Conservation (phyloP, 1,284 basidiomycete species). For the Phaffia rhodozyma region DNA sequence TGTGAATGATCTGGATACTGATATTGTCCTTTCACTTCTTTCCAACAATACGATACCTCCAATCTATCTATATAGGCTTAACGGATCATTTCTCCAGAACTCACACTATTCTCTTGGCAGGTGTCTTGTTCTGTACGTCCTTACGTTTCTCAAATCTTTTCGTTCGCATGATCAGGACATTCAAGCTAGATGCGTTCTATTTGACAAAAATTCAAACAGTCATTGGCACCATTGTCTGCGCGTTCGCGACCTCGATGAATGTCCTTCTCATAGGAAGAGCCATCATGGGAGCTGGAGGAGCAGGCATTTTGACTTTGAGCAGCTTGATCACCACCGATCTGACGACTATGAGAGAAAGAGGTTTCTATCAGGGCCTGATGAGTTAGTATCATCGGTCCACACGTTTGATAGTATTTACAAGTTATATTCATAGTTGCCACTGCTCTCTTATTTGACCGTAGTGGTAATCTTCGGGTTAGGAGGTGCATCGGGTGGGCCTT, state of each 20-base stretch:
- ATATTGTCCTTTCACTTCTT: background rate
- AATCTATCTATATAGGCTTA: background rate
- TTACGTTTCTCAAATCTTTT: background rate
- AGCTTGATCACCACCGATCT: constrained; percentile 35
- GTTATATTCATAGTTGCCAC: background rate
- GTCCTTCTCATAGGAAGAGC: constrained; percentile 30
- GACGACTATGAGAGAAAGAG: constrained; percentile 33
- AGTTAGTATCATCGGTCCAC: constrained; percentile 1
- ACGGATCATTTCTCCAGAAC: background rate
- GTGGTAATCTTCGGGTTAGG: constrained; percentile 34
- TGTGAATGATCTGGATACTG: background rate
- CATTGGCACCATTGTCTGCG: constrained; percentile 30
- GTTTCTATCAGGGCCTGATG: constrained; percentile 32
- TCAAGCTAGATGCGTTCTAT: background rate
- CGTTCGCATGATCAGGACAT: background rate
- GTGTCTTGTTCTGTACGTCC: background rate
- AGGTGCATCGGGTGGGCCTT: constrained; percentile 31
- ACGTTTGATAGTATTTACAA: no score
- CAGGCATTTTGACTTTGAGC: constrained; percentile 33
- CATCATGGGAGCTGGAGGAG: constrained; percentile 33
- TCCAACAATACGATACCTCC: background rate
- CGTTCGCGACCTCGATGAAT: constrained; percentile 28
- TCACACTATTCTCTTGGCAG: constrained; percentile 2
- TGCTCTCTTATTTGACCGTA: background rate
- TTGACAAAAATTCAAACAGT: constrained; percentile 6